Percentiles rank a stretch among this genome's conserved stretches.
phyloP scores from a whole-genome alignment of 2,329 filamentous ascomycete species.

The Ophiosphaerella korrae region DNA sequence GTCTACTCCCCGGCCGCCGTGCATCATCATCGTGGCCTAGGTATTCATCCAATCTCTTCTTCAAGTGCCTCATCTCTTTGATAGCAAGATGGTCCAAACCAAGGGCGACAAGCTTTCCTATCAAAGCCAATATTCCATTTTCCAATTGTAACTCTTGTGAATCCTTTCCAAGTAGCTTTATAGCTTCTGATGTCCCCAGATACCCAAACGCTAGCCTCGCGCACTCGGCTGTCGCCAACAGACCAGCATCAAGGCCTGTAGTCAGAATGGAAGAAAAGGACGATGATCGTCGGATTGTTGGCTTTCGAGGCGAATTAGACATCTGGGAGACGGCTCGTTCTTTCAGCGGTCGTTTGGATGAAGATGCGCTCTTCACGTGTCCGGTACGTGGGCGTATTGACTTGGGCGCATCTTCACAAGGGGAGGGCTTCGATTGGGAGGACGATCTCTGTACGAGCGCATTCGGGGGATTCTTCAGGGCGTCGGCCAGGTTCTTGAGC shows the following conservation, averaged over 20 bases:
- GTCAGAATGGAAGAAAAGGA: slow-evolving; percentile 38
- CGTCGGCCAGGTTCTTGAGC: slow-evolving; percentile 71
- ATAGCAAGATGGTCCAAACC: slow-evolving; percentile 70
- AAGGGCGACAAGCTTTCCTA: slow-evolving; percentile 68
- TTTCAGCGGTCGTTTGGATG: slow-evolving; percentile 66
- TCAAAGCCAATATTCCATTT: slow-evolving; percentile 71
- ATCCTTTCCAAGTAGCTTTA: slow-evolving; percentile 57
- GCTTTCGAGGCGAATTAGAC: slow-evolving; percentile 57
- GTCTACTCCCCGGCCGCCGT: slow-evolving; percentile 1
- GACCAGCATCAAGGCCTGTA: slow-evolving; percentile 37
- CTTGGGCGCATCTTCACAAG: slow-evolving; percentile 34
- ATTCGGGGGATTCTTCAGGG: slow-evolving; percentile 57
- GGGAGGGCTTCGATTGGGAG: slow-evolving; percentile 24
- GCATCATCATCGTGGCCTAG: slow-evolving; percentile 17
- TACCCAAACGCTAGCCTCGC: slow-evolving; percentile 69
- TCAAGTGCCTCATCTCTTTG: slow-evolving; percentile 71
- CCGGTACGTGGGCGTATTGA: slow-evolving; percentile 21
- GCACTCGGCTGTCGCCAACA: slow-evolving; percentile 69
- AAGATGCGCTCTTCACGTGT: slow-evolving; percentile 22
- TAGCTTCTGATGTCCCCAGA: slow-evolving; percentile 62
- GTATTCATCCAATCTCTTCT: slow-evolving; percentile 61
- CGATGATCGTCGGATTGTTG: slow-evolving; percentile 44
- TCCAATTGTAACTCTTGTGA: slow-evolving; percentile 72
- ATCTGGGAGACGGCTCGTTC: slow-evolving; percentile 66
- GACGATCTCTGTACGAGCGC: slow-evolving; percentile 13